Evolutionary conservation across 257 asterid species (phyloP), one percentile per base, ranked within the genome.

Genomic region (Asclepias syriaca): DNA sequence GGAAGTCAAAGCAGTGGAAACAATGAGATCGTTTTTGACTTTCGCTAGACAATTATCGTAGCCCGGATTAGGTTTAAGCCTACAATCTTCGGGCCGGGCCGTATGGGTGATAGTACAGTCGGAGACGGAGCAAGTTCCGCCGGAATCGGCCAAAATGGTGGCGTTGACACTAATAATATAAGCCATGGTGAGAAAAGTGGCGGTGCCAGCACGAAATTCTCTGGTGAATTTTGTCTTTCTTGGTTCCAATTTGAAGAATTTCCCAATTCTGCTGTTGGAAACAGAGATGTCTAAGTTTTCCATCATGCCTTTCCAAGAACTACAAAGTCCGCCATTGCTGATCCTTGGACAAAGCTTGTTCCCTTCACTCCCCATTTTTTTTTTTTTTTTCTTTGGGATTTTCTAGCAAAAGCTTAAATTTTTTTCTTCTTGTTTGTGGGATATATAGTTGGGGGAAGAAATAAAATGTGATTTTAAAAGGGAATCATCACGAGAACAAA

Each of bases 111-210:
- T 34, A 34, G 82, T 61, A 66, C 88, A 86, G 18, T 85, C 88
- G 10, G 90, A 77, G 9, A 75, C 18, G 5, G 89, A 78, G 70
- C 97, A 90, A 18, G 86, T 84, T 10, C 84, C 93, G 0, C 96
- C 96, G 57, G 97, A 90, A 24, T 86, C 93, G 10, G 89, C 74
- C 0, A 90, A 65, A 70, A 90, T 83, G 77, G 96, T 90, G 61
- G 96, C 93, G 65, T 90, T 90, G 72, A 90, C 91, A 14, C 85
- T 79, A 73, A 90, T 88, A 21, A 90, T 88, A 70, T 90, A 88
- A 0, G 89, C 97, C 97, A 90, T 90, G 58, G 96, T 90, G 66
- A 90, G 87, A 64, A 90, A 88, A 3, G 96, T 90, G 22, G 97
- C 87, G 0, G 97, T 88, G n/a, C 85, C 95, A 9, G 97, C 96